Percentiles rank a stretch among this genome's conserved stretches.
These are phyloP conservation scores for Petrea volubilis DNA, from an alignment of 257 asterid genomes.

Conservation along the genomic window DNA sequence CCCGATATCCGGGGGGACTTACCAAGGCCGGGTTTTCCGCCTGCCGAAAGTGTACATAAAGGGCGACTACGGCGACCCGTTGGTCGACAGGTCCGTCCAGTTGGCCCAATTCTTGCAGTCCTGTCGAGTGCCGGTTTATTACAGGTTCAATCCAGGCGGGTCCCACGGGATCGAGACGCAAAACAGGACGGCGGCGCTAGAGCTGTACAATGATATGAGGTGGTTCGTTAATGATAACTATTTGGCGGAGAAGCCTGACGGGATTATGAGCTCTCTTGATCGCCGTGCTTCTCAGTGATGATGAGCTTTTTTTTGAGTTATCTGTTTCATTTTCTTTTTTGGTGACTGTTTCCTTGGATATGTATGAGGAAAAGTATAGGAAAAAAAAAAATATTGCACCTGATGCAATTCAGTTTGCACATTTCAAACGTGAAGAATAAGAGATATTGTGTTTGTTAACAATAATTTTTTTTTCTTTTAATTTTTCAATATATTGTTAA, in stretches of 20 bases:
- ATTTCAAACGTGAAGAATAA: too few species aligned
- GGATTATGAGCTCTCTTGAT: neutral
- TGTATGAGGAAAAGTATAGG: too few species aligned
- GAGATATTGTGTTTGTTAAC: too few species aligned
- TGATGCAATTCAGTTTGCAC: too few species aligned
- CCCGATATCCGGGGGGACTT: conserved; percentile 6
- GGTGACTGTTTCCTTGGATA: too few species aligned
- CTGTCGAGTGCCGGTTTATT: neutral
- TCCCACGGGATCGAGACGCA: conserved; percentile 10
- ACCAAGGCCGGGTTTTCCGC: neutral
- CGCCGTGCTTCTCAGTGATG: too few species aligned
- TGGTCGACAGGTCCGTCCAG: conserved; percentile 11
- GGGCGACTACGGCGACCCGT: conserved; percentile 19
- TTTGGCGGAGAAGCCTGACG: neutral
- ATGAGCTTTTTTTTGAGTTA: too few species aligned
- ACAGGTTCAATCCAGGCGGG: conserved; percentile 18
- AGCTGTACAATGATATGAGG: conserved; percentile 9
- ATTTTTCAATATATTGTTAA: too few species aligned
- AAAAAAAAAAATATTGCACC: too few species aligned
- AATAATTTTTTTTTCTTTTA: too few species aligned
- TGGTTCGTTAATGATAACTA: neutral
- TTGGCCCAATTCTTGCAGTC: neutral
- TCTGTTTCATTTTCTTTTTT: too few species aligned
- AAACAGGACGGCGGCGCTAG: neutral
- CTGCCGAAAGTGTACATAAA: conserved; percentile 3